These are phyloP conservation scores for Xerocomellus intermedius DNA, from an alignment of 768 basidiomycete genomes.

Conservation along the genomic window DNA sequence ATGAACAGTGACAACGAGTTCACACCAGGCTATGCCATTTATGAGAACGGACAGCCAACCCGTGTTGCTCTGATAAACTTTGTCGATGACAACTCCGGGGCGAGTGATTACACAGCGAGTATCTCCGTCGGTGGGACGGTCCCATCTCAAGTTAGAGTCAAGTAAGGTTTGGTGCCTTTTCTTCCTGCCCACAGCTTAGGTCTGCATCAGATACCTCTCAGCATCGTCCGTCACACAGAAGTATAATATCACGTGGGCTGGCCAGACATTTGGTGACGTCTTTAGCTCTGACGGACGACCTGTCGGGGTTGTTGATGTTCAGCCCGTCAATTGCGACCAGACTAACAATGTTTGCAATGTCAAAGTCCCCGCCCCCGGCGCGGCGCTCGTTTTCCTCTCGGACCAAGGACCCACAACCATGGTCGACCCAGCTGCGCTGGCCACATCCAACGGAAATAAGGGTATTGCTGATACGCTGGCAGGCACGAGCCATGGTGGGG, in stretches of 20 bases:
- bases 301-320: constrained; percentile 50
- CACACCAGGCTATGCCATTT: constrained; percentile 64
- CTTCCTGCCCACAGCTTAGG: neutral
- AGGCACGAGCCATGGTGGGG: constrained; percentile 7
- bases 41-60: constrained; percentile 62
- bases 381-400: constrained; percentile 71
- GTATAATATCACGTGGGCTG: constrained; percentile 73
- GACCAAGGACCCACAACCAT: constrained; percentile 39
- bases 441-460: constrained; percentile 60
- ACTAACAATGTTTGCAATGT: constrained; percentile 54
- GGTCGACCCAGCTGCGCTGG: constrained; percentile 53
- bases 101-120: constrained; percentile 49
- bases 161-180: constrained; percentile 35
- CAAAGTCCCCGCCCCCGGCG: constrained; percentile 65
- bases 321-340: constrained; percentile 59
- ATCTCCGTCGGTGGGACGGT: constrained; percentile 48
- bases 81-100: constrained; percentile 57
- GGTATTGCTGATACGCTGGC: constrained; percentile 26
- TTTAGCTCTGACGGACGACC: constrained; percentile 70
- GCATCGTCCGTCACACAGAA: constrained; percentile 59
- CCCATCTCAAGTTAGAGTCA: constrained; percentile 51
- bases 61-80: constrained; percentile 75
- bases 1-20: constrained; percentile 48
- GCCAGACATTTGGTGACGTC: constrained; percentile 63
- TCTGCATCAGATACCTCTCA: constrained; percentile 47